Conservation (phyloP, 176 grass and related monocot genomes). For the Hordeum marinum region DNA sequence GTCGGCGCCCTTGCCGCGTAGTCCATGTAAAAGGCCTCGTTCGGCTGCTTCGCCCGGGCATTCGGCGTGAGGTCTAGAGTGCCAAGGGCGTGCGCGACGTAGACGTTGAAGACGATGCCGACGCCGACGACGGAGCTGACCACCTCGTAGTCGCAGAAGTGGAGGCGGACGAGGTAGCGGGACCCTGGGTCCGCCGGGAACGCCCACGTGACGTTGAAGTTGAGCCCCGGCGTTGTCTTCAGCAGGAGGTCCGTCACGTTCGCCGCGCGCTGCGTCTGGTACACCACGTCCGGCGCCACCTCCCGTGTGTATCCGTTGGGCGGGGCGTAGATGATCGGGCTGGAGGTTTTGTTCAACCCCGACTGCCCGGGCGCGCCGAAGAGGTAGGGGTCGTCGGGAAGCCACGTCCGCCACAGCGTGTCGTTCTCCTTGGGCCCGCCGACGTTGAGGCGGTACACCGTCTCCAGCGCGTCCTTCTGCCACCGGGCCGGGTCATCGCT, state of each 20-base stretch:
- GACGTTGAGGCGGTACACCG: constrained; percentile 60
- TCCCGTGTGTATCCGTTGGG: not conserved
- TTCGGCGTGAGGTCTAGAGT: not conserved
- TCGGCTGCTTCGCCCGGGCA: not conserved
- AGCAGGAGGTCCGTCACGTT: not conserved
- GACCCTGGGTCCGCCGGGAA: constrained; percentile 23
- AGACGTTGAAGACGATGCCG: constrained; percentile 40
- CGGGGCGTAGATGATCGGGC: not conserved
- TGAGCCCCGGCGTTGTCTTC: not conserved
- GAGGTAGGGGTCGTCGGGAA: constrained; percentile 51
- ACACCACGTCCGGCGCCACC: constrained; percentile 48
- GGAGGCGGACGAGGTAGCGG: constrained; percentile 54
- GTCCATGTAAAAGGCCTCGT: constrained; percentile 35
- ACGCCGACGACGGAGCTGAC: not conserved
- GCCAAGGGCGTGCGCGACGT: constrained; percentile 26
- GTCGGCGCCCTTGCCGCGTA: constrained; percentile 11
- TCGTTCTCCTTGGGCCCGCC: constrained; percentile 33
- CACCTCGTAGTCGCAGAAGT: constrained; percentile 67
- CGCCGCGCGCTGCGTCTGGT: constrained; percentile 38
- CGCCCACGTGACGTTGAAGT: constrained; percentile 65
- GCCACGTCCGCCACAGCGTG: constrained; percentile 67
- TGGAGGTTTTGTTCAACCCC: not conserved
- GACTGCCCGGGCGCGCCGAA: not conserved
- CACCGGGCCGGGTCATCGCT: not conserved
- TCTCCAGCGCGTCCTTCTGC: constrained; percentile 36